Evolutionary conservation across 2,329 filamentous ascomycete species (phyloP), one percentile per base, ranked within the genome.

Genomic region (Escovopsis sp.): DNA sequence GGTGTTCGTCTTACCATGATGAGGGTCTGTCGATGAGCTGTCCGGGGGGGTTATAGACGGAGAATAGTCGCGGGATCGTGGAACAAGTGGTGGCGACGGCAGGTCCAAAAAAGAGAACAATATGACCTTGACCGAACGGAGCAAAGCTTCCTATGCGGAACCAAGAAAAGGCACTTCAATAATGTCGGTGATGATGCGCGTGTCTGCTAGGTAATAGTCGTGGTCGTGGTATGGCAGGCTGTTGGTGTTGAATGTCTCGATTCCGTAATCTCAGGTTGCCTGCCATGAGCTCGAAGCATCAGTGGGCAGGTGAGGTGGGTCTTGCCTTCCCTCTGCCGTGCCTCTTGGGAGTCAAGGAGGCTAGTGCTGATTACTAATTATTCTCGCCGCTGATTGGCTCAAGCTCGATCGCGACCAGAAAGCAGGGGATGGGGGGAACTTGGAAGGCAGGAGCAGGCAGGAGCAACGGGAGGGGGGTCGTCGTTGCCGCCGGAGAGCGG

Each of bases 221-320:
- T 6, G 8, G 28, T 32, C 28, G 28, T 9, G 8, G 7, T 11
- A 32, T 32, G 28, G 8, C 53, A 54, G 43, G 48, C 43, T 53
- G 53, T 47, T 48, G 53, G 50, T 53, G 53, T 47, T 52, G 55
- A 57, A 59, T 52, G 57, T 50, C 49, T 53, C 54, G 46, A 58
- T 64, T 59, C 57, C 60, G 60, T 65, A 64, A 63, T 60, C 57
- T 54, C 51, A 53, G 43, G 59, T 55, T 61, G 61, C 60, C 61
- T 64, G 28, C 28, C 28, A 11, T 60, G 58, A 61, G 59, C 59
- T 61, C 46, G 38, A 47, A 52, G 56, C 58, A 59, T 15, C 15
- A 15, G 15, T 57, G 47, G 56, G 47, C 54, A 23, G 28, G 11
- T 4, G 28, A 32, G 8, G 28, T 32, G 28, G 28, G 28, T 32